Base-by-base conservation (phyloP, 768 basidiomycete species). In the Naganishia onofrii region DNA sequence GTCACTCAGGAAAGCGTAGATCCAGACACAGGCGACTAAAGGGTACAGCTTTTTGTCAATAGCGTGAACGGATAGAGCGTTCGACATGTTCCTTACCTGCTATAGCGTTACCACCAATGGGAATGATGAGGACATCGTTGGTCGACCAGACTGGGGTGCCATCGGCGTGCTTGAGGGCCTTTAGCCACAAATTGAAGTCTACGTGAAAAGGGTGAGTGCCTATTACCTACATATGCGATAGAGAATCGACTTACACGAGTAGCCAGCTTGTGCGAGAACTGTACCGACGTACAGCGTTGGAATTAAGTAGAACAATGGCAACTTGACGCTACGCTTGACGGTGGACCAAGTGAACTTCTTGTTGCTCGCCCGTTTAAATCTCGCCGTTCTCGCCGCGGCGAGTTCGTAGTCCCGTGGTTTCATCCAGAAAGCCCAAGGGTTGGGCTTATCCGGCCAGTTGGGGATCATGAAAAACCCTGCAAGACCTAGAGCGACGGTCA, bases 131-230 rank as follows among this genome's bases (percentile, higher is more conserved):
- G 46, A 74, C 53, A 13, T 67, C 63, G 12, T 68, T 69, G 32
- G 68, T 67, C 4, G 66, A 44, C 71, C 71, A 74, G 2, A 53
- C 52, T 10, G 28, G 26, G 4, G 70, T 55, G 2, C 73, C 73
- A 31, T 71, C 67, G 19, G 71, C 52, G 42, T 72, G 56, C 26
- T 42, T 69, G 51, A 79, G 68, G 7, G 71, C 54, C 60, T 77
- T 79, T 55, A 79, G 73, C 72, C 73, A 79, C 23, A 79, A 66
- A 51, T 70, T 72, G 72, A 79, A 77, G 74, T 79, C 73, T 76
- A 44, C 2, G 19, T 3, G 19, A 23, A 44, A 34, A 19, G 12
- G 21, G 17, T 55, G 54, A 31, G 29, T 7, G 29, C 17, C 15
- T n/a, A n/a, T 31, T 7, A 10, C 32, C 26, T 34, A 31, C 5